Evolutionary conservation across 192 early-diverging fungal species (phyloP).

Genomic region (Anaeromyces robustus): DNA sequence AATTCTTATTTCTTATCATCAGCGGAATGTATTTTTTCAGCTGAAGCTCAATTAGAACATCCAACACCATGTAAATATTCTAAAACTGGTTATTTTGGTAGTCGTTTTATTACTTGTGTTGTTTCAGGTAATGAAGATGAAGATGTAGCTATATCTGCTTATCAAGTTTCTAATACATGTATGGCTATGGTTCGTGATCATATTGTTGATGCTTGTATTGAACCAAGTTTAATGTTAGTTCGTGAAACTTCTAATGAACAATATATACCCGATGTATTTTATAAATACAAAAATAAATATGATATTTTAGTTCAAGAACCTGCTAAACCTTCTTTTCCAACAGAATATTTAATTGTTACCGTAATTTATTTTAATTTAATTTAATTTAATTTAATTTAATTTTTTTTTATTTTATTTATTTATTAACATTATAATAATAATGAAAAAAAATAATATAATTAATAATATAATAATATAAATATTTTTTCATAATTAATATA

Average conservation of each 20-base stretch:
- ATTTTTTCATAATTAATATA: too few relatives aligned
- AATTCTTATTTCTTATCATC: conserved; percentile 88
- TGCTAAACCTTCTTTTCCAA: conserved; percentile 90
- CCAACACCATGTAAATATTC: conserved; percentile 58
- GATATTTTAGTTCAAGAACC: conserved; percentile 65
- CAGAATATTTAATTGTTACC: conserved; percentile 90
- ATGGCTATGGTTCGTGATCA: conserved; percentile 82
- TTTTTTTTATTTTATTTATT: not conserved
- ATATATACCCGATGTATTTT: conserved; percentile 95
- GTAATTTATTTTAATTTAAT: too few relatives aligned
- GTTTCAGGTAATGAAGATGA: conserved; percentile 74
- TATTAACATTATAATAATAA: not conserved
- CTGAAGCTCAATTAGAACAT: conserved; percentile 62
- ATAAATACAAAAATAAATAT: conserved; percentile 93
- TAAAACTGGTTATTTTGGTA: conserved; percentile 62
- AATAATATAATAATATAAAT: not conserved
- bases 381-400: not conserved
- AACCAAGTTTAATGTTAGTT: conserved; percentile 75
- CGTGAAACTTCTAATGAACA: conserved; percentile 47
- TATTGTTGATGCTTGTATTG: conserved; percentile 76
- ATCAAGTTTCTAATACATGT: conserved; percentile 82
- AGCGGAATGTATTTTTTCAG: conserved; percentile 71
- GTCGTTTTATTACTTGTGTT: conserved; percentile 88
- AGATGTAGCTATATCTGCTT: conserved; percentile 68
- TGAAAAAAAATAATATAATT: too few relatives aligned